Evolutionary conservation across 176 grass and related monocot genomes (phyloP).

Genomic region (Musa itinerans): DNA sequence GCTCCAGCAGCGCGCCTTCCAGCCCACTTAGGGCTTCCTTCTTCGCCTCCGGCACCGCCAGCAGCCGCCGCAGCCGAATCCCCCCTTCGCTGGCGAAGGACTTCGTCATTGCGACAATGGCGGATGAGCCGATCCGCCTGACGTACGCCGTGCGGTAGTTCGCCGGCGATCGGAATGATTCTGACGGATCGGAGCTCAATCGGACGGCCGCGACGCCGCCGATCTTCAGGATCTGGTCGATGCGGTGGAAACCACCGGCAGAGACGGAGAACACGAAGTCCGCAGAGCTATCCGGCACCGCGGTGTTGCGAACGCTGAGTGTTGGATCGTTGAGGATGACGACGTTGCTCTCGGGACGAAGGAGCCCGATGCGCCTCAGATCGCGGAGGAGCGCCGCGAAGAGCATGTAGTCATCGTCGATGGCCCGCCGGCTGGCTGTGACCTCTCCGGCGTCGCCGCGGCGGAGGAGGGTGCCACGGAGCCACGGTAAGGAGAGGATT

Average conservation of each 20-base stretch:
- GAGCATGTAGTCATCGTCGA: conserved; percentile 4
- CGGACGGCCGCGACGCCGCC: conserved; percentile 26
- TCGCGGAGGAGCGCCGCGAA: conserved; percentile 20
- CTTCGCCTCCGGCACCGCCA: conserved; percentile 26
- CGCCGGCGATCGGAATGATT: conserved; percentile 11
- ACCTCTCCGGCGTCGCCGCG: background rate
- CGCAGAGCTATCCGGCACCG: conserved; percentile 18
- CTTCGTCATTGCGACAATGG: conserved; percentile 25
- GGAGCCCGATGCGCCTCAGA: conserved; percentile 21
- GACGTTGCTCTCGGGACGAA: conserved; percentile 11
- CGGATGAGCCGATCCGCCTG: conserved; percentile 9
- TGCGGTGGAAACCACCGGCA: conserved; percentile 4
- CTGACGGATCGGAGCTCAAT: conserved; percentile 2
- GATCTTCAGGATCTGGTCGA: conserved; percentile 25
- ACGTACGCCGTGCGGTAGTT: conserved; percentile 32
- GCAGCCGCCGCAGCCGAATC: conserved; percentile 19
- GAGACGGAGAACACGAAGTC: conserved; percentile 27
- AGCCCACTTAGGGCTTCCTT: conserved; percentile 34
- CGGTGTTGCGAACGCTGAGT: background rate
- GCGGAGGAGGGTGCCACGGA: conserved; percentile 9
- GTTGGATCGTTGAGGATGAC: conserved; percentile 28
- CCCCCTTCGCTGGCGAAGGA: background rate
- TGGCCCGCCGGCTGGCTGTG: too few species aligned
- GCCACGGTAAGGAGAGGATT: conserved; percentile 28
- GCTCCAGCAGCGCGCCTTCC: conserved; percentile 49